A percentile compares a stretch with the other conserved stretches of the same genome.
Evolutionary conservation across 306 rosid genomes (phyloP).

Genomic region (Ochetophila trinervis): DNA sequence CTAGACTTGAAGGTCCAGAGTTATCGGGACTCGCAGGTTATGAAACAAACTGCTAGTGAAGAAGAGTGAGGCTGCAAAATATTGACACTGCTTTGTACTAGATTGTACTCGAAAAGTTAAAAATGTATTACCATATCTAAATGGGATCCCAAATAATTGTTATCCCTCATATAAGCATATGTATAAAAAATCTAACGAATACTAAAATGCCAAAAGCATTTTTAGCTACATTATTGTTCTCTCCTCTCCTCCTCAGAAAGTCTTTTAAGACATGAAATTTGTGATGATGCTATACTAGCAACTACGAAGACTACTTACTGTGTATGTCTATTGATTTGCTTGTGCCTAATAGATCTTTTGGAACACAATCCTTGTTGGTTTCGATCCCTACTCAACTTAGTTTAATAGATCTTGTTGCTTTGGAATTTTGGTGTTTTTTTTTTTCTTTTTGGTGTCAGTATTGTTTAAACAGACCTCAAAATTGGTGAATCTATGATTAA

Average conservation of each 20-base stretch:
- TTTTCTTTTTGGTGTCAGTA: no score
- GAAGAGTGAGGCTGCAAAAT: slow-evolving; percentile 30
- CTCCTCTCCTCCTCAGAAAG: slow-evolving; percentile 24
- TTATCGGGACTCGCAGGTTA: slow-evolving; percentile 89
- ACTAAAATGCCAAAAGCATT: slow-evolving; percentile 38
- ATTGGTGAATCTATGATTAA: no score
- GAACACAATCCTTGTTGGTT: no score
- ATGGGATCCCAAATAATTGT: slow-evolving; percentile 50
- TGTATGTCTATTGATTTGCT: not conserved
- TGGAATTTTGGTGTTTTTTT: no score
- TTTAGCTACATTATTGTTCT: slow-evolving; percentile 37
- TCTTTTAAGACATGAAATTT: slow-evolving; percentile 38
- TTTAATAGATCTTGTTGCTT: no score
- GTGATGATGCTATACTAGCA: slow-evolving; percentile 48
- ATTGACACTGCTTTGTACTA: slow-evolving; percentile 31
- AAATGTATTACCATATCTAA: slow-evolving; percentile 48
- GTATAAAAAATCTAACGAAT: slow-evolving; percentile 45
- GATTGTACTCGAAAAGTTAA: slow-evolving; percentile 33
- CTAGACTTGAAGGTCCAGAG: slow-evolving; percentile 90
- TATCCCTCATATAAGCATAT: slow-evolving; percentile 38
- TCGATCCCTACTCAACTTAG: no score
- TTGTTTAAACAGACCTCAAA: no score
- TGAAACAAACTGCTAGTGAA: slow-evolving; percentile 88
- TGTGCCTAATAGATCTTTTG: no score
- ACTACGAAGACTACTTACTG: slow-evolving; percentile 20